Evolutionary conservation across 2,329 filamentous ascomycete genomes (phyloP), one percentile per base, ranked within the genome.

Genomic region (Erysiphe pulchra): DNA sequence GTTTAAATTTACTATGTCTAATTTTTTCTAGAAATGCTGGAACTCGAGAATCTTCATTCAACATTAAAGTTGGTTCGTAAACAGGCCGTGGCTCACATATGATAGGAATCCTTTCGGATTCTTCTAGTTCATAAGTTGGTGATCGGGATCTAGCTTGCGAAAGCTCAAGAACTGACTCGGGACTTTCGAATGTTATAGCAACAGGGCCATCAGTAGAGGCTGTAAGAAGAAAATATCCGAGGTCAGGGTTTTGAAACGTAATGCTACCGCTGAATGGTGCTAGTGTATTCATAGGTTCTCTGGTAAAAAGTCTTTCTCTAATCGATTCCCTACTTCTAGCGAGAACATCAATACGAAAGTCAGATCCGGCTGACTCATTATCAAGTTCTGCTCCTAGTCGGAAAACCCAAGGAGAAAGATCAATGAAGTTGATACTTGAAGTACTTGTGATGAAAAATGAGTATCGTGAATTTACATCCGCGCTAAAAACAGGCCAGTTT

Each of bases 71-170:
- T 7, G 75, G 68, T 52, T 76, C 71, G 61, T 77, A 82, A 1
- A 72, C 65, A 38, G 73, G 76, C 37, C 80, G 72, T n/a, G 73
- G 71, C 53, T 75, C 71, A 54, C 68, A 74, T 42, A 73, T 66
- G 45, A 69, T 64, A 46, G 68, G 58, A 20, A 65, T 67, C 39
- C 65, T 61, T 50, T 65, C 64, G 7, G 57, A 58, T 44, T 64
- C 61, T 45, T 63, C 62, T 16, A 62, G 58, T 46, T 62, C 62
- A 10, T 60, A 55, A 2, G 67, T 63, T 42, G 28, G 20, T 16
- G 64, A 67, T 43, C 65, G 63, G 13, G 63, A 45, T 42, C 60
- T 45, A 53, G 60, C n/a, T 63, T 63, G 31, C 56, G 55, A 42
- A 30, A 68, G 60, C 32, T 70, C 67, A 12, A 65, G 60, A 13